phyloP scores from a whole-genome alignment of 441 rosid genomes.

The Pelargonium citronellum region DNA sequence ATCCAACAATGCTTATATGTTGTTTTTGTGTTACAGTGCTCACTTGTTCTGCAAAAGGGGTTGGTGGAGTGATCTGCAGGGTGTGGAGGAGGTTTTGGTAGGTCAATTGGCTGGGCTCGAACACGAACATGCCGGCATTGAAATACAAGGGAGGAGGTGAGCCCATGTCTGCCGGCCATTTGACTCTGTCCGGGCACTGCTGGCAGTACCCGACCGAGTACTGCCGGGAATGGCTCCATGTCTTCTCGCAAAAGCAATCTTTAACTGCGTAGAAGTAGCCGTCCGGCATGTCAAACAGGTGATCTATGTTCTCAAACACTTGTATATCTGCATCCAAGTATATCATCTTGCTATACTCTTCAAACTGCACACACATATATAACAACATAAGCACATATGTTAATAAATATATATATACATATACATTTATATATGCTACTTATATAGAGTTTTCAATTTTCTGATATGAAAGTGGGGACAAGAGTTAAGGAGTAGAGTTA shows the following conservation, averaged over 20 bases:
- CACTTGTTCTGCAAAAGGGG: constrained; percentile 63
- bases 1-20: no score
- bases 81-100: constrained; percentile 39
- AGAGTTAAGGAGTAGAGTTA: no score
- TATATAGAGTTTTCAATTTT: not conserved
- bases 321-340: constrained; percentile 64
- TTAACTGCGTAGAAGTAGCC: constrained; percentile 51
- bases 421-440: not conserved
- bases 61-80: constrained; percentile 42
- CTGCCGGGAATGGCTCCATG: constrained; percentile 48
- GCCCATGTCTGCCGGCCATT: constrained; percentile 50
- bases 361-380: constrained; percentile 29
- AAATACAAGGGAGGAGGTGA: constrained; percentile 60
- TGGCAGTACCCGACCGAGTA: constrained; percentile 52
- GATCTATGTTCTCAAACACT: constrained; percentile 51
- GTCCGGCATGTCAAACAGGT: constrained; percentile 42
- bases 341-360: constrained; percentile 57
- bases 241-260: constrained; percentile 64
- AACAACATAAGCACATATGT: not conserved
- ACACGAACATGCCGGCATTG: constrained; percentile 71
- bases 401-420: no score
- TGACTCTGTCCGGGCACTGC: constrained; percentile 49
- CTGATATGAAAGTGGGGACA: no score
- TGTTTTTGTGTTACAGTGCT: constrained; percentile 10
- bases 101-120: constrained; percentile 48